Evolutionary conservation across 192 early-diverging fungal species (phyloP), one percentile per base, ranked within the genome.

Genomic region (Entophlyctis luteolus): DNA sequence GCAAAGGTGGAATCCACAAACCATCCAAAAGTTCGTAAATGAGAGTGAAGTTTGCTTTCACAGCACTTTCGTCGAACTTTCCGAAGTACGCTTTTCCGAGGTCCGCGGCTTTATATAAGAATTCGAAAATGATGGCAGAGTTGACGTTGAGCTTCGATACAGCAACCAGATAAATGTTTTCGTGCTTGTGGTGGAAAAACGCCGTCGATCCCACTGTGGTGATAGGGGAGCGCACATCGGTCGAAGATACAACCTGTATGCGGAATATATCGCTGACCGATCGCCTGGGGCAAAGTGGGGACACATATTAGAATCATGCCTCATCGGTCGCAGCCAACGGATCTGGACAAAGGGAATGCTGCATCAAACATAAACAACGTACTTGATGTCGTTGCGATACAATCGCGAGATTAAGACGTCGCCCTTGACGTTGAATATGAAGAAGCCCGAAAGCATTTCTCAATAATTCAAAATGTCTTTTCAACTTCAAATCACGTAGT

Each of bases 351-450:
- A 73, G 18, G 47, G 18, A 8, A 23, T 48, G 22, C 4, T 8
- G 36, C 3, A 14, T n/a, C 22, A 16, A 12, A 25, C 48, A 37
- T n/a, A 42, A 4, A 16, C 2, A 38, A 63, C 77, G 72, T 81
- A 93, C 93, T 96, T 95, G 34, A 96, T 84, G 72, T 99, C 96
- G 67, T 92, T 89, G 46, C 94, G 87, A 79, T 95, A 97, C 23
- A 96, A 77, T 52, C 96, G 85, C 28, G 93, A 95, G 59, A 99
- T 96, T 33, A 99, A 89, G 18, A 98, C 94, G 75, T 99, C 95
- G 52, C 96, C 95, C 76, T 99, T 99, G 71, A 91, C 93, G 83
- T 95, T 98, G 80, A 95, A 95, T 48, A 98, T 92, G 74, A 98
- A 95, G 67, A 98, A 86, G 20, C 88, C 93, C 73, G 90, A 92